Base-by-base conservation (phyloP, 202 grass and related monocot genomes). In the Cymbopogon flexuosus region DNA sequence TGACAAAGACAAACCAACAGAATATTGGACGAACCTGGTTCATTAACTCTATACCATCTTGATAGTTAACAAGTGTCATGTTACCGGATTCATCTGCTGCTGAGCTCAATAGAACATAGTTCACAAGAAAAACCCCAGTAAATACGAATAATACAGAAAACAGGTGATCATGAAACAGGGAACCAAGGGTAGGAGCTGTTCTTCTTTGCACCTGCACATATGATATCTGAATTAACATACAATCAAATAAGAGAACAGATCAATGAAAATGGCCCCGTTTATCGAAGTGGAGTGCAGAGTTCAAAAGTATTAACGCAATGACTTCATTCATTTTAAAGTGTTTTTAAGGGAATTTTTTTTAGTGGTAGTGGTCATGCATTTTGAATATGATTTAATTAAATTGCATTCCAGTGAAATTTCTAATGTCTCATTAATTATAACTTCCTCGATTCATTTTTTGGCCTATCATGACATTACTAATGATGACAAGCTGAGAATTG, bases 111-210 rank as follows among this genome's bases (percentile, higher is more conserved):
- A 94, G 88, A 46, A 92, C 72, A 83, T 90, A 92, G 33, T 94
- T 90, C 77, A 92, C 91, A 67, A 94, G 74, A 86, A 92, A 94
- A 79, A 97, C 47, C 41, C 89, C 91, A 86, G 91, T 82, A 81
- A 92, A 97, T 72, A 92, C 84, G 56, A 92, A 94, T 60, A 97
- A 57, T 70, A 94, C 73, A 73, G 84, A 89, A 58, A 97, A 97
- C 51, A 97, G 87, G 61, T 94, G 94, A 63, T 94, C 91, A 65
- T 97, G 89, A 77, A 94, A 92, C 47, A 97, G 67, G 31, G 87
- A 77, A 64, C 83, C 66, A 34, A 93, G 80, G 63, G 71, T 41
- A 35, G 46, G 76, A 77, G 52, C 19, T 15, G 52, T 61, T 82
- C 58, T 94, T 82, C 72, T 94, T 65, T 92, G 88, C 31, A 75